phyloP scores from a whole-genome alignment of 2,329 filamentous ascomycete genomes.

The Verticillium zaregamsianum region DNA sequence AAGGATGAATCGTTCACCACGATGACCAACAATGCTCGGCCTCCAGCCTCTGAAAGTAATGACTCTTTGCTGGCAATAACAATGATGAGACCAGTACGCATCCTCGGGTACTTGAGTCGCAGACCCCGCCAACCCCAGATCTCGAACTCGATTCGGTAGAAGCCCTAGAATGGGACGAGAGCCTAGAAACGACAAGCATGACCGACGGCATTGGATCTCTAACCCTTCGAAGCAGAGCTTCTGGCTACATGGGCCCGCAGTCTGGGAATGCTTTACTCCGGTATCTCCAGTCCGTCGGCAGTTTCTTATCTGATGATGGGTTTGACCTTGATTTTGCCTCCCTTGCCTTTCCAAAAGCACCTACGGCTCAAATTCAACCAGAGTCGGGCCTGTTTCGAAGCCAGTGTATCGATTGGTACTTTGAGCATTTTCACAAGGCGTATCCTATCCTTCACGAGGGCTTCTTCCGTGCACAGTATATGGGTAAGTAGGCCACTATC shows the following conservation, averaged over 20 bases:
- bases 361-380: no score
- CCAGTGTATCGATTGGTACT: neutral
- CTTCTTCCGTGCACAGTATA: neutral
- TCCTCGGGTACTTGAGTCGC: neutral
- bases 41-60: no score
- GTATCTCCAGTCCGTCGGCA: neutral
- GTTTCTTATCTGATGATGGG: neutral
- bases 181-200: neutral
- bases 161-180: constrained; percentile 1
- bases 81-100: neutral
- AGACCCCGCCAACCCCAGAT: neutral
- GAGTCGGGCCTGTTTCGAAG: neutral
- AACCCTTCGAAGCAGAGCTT: neutral
- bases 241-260: constrained; percentile 1
- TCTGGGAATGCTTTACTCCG: neutral
- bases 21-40: neutral
- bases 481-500: neutral
- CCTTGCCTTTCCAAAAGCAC: neutral
- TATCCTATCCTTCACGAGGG: neutral
- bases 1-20: neutral
- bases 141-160: neutral
- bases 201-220: constrained; percentile 1
- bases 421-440: neutral
- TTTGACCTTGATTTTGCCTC: neutral
- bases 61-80: neutral